Percentiles rank a stretch among this genome's conserved stretches.
Conservation (phyloP, 2,329 filamentous ascomycete genomes). For the Colletotrichum musicola region DNA sequence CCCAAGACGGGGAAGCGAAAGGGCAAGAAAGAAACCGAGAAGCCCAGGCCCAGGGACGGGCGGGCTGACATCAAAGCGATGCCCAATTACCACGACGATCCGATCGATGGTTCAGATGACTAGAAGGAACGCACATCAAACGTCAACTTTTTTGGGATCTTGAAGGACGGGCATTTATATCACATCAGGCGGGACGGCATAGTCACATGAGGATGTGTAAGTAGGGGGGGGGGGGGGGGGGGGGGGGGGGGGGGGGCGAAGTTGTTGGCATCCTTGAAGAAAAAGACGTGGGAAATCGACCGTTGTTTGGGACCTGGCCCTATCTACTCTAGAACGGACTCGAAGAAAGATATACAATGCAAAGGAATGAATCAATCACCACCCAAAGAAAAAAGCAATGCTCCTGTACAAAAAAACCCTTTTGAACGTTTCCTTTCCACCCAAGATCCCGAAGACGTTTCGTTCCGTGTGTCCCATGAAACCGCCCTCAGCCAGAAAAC, state of each 20-base stretch:
- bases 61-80: conserved; percentile 33
- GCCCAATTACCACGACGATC: conserved; percentile 35
- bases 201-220: too few relatives aligned
- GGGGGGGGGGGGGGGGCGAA: too few relatives aligned
- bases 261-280: conserved; percentile 22
- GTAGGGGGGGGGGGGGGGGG: too few relatives aligned
- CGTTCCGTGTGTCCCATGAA: too few relatives aligned
- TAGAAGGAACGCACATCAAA: not conserved
- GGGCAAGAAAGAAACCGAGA: conserved; percentile 8
- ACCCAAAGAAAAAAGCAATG: conserved; percentile 4
- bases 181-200: not conserved
- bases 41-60: conserved; percentile 23
- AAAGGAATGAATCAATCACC: not conserved
- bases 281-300: conserved; percentile 35
- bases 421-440: not conserved
- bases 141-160: not conserved
- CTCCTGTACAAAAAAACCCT: conserved; percentile 6
- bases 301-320: conserved; percentile 31
- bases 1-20: conserved; percentile 3
- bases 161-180: not conserved
- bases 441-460: too few relatives aligned
- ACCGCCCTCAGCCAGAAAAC: not conserved
- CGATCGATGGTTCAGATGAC: conserved; percentile 37
- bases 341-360: conserved; percentile 22
- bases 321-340: conserved; percentile 23